Base-by-base conservation (phyloP, 2,329 filamentous ascomycete species). In the Monilinia polystroma region DNA sequence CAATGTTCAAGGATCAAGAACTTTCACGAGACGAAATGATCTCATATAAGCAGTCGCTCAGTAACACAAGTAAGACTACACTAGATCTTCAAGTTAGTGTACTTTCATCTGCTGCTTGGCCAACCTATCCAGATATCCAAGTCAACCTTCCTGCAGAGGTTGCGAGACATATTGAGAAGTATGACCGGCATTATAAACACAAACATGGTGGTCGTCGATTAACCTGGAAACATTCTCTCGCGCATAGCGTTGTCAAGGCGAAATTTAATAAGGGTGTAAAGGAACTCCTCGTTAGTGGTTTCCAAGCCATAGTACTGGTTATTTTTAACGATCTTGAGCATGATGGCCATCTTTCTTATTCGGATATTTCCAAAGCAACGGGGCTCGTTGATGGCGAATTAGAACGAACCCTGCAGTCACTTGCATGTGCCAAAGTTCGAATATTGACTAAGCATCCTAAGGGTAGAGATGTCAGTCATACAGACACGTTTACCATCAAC, bases 1-100 rank as follows among this genome's bases (percentile, higher is more conserved):
- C 94, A 70, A 99, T 99, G 95, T 99, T 99, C 82, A 97, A 96
- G 78, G 95, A 99, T 75, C 92, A 98, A 78, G 93, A 97, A 76
- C 84, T 97, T 26, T 91, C 91, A 16, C 90, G 90, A 68, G 95
- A 98, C 73, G 94, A 98, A 76, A 96, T 98, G 90, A 80, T 84
- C n/a, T 87, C 90, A 0, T 99, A 96, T 80, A 95, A 90, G 77
- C 84, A 78, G 77, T 93, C 78, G 10, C 69, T 76, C 6, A 80
- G 85, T 57, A 83, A 86, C 69, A 83, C 85, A 43, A 72, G 73
- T 51, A 86, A 83, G 67, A 77, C 82, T 7, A 77, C 80, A 1
- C 77, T 97, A 53, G 91, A 95, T 76, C 82, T 98, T 20, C 87
- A 87, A 69, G 95, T 98, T 73, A 96, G 88, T 79, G 90, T 99